Evolutionary conservation across 1,139 yeast species (phyloP).

Genomic region (Yamadazyma diospyri): DNA sequence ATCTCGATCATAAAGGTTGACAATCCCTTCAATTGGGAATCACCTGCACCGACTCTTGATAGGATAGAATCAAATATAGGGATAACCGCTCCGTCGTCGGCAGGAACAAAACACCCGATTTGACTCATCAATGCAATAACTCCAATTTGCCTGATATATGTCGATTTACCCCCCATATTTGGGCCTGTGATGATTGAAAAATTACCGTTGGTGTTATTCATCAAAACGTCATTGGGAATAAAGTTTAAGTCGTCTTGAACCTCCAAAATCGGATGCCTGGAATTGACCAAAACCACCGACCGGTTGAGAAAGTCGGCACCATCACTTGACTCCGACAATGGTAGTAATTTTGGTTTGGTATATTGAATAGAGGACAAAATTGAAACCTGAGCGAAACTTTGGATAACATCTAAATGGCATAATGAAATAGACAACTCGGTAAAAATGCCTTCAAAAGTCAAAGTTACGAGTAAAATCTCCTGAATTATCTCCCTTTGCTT

Average conservation of each 20-base stretch:
- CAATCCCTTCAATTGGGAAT: constrained; percentile 92
- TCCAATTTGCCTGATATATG: constrained; percentile 89
- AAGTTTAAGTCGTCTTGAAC: constrained; percentile 84
- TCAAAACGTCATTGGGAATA: constrained; percentile 77
- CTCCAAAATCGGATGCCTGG: constrained; percentile 93
- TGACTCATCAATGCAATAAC: constrained; percentile 88
- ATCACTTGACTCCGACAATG: constrained; percentile 30
- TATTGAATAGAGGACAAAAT: constrained; percentile 82
- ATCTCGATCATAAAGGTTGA: constrained; percentile 98
- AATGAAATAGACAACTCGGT: constrained; percentile 61
- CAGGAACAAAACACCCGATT: constrained; percentile 87
- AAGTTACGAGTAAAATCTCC: constrained; percentile 75
- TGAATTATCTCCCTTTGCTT: constrained; percentile 76
- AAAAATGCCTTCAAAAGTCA: constrained; percentile 77
- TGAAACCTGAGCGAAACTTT: constrained; percentile 82
- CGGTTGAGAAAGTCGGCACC: constrained; percentile 38
- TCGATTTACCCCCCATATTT: constrained; percentile 98
- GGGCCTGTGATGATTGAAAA: constrained; percentile 93
- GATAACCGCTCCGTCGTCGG: constrained; percentile 34
- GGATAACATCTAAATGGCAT: constrained; percentile 78
- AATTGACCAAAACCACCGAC: constrained; percentile 55
- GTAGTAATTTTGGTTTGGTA: constrained; percentile 62
- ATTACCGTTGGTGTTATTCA: constrained; percentile 51
- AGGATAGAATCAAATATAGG: constrained; percentile 86
- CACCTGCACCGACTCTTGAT: constrained; percentile 98